These are phyloP conservation scores for Penicillium coprophilum DNA, from an alignment of 495 filamentous ascomycete genomes.

Conservation along the genomic window DNA sequence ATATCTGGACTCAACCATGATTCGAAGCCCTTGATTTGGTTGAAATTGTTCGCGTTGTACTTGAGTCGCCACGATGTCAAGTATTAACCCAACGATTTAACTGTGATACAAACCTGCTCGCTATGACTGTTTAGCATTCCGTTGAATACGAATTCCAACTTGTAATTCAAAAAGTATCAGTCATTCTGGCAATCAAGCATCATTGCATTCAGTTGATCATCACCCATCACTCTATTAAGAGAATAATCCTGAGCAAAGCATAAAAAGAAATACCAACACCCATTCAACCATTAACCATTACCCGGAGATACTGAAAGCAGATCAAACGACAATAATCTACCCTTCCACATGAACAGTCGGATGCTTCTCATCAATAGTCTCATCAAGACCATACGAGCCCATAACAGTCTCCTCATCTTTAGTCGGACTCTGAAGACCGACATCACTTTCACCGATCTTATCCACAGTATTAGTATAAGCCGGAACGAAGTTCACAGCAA, in stretches of 20 bases:
- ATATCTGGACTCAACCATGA: too few species aligned
- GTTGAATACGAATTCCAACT: too few species aligned
- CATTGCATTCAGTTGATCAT: neutral
- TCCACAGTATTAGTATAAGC: constrained; percentile 59
- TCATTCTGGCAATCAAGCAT: neutral
- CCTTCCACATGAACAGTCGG: constrained; percentile 14
- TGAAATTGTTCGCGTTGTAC: too few species aligned
- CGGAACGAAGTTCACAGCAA: constrained; percentile 64
- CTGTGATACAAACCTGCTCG: too few species aligned
- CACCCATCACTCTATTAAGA: neutral
- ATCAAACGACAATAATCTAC: neutral
- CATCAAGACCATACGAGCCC: constrained; percentile 3
- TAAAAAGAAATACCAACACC: neutral
- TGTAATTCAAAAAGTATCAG: too few species aligned
- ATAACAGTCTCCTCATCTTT: constrained; percentile 34
- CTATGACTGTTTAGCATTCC: too few species aligned
- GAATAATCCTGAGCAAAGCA: neutral
- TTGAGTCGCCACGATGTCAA: too few species aligned
- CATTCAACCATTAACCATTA: constrained; percentile 3
- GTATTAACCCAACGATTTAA: too few species aligned
- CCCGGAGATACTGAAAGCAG: neutral
- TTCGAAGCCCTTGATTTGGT: too few species aligned
- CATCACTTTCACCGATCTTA: constrained; percentile 52
- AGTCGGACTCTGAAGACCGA: constrained; percentile 44
- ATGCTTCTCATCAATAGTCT: constrained; percentile 8